Base-by-base conservation (phyloP, 192 early-diverging fungal species). In the Coemansia sp. region DNA sequence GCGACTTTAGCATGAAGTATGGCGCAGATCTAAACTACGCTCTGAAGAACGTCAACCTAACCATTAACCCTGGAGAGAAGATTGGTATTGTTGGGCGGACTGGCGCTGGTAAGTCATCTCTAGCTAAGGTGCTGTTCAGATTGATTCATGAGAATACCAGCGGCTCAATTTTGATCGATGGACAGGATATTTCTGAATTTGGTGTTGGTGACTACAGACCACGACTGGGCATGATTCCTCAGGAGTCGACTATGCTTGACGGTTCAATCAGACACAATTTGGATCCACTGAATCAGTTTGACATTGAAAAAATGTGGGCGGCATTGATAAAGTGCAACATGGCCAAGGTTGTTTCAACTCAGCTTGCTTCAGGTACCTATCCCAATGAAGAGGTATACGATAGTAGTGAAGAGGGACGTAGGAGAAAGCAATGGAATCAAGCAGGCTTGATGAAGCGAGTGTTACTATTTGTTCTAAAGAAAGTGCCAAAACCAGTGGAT, bases 151-250 rank as follows among this genome's bases (percentile, higher is more conserved):
- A 89, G 40, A 87, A 84, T 0, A 64, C 75, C 1, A 55, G 34
- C 1, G 80, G 80, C 0, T 70, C 76, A 0, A 92, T 96, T 55
- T 62, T 83, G 32, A 90, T 97, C 41, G 94, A 97, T 68, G 89
- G 87, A 13, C 50, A 93, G 22, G 91, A 94, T 66, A 86, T 91
- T 22, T 83, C 78, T 35, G 85, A 85, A 32, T 80, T 95, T 43
- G 90, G 89, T 1, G 81, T 94, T 10, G 80, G 84, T 2, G 69
- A 72, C 24, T 71, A 96, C 35, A 84, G 96, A 10, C 53, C 76
- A 34, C 62, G 64, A 12, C 38, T 78, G 9, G 76, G 71, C 27
- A 68, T 68, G 49, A 87, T 89, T 52, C 87, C 88, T 5, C 87
- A 89, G 67, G 90, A 91, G 39, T 86, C 90, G 3, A 79, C 84